Evolutionary conservation across 139 green algal genomes (phyloP).

Genomic region (Chlorella sp.): DNA sequence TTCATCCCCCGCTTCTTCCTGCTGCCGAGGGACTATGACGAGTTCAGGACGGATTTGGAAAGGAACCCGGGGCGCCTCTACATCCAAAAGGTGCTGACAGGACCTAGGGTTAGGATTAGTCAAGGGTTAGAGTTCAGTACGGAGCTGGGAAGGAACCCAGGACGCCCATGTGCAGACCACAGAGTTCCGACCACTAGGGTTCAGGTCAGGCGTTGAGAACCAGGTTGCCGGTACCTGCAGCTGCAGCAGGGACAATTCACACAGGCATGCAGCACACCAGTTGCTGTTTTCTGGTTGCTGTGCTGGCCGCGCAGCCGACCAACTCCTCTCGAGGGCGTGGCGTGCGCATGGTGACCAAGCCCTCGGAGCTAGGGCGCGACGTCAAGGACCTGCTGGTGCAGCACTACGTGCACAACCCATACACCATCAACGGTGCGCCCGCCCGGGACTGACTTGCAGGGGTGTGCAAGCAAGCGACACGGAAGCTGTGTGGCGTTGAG

Average conservation of each 20-base stretch:
- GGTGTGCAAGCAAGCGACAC: background rate
- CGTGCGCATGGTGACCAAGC: slow-evolving; percentile 42
- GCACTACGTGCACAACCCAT: slow-evolving; percentile 60
- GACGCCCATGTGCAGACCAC: too few relatives aligned
- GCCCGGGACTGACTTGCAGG: too few relatives aligned
- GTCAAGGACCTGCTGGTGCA: slow-evolving; percentile 57
- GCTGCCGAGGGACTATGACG: slow-evolving; percentile 49
- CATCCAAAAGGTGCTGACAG: slow-evolving; percentile 51
- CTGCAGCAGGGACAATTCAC: too few relatives aligned
- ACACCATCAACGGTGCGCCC: slow-evolving; percentile 45
- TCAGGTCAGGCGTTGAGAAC: too few relatives aligned
- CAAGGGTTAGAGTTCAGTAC: too few relatives aligned
- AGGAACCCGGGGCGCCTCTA: slow-evolving; percentile 41
- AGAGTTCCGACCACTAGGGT: too few relatives aligned
- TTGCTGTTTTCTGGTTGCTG: background rate
- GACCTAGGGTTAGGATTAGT: too few relatives aligned
- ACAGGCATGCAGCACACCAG: too few relatives aligned
- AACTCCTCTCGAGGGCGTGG: slow-evolving; percentile 48
- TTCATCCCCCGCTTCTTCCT: slow-evolving; percentile 59
- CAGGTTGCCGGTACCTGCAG: too few relatives aligned
- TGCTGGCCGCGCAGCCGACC: slow-evolving; percentile 17
- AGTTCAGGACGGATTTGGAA: slow-evolving; percentile 42
- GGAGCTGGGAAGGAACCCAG: too few relatives aligned
- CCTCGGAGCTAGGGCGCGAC: slow-evolving; percentile 30
- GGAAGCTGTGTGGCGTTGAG: too few relatives aligned